A percentile compares a stretch with the other conserved stretches of the same genome.
Evolutionary conservation across 2,329 filamentous ascomycete genomes (phyloP).

Genomic region (Cladophialophora bantiana): DNA sequence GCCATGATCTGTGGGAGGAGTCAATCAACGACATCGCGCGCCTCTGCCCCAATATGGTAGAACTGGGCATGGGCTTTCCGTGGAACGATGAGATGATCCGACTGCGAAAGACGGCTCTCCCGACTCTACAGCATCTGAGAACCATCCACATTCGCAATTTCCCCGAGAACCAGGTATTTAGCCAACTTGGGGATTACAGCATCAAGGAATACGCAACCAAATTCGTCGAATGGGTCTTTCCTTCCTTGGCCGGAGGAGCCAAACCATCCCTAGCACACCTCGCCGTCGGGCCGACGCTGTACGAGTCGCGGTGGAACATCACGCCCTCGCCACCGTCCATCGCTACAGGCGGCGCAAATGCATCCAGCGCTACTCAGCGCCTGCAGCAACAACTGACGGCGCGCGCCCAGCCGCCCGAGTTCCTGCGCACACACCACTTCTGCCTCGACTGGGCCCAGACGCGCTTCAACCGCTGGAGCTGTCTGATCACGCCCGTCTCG

Average conservation of each 20-base stretch:
- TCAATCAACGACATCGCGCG: slow-evolving; percentile 39
- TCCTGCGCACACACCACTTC: slow-evolving; percentile 40
- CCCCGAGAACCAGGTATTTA: slow-evolving; percentile 37
- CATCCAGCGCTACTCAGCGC: not conserved
- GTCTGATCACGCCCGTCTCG: slow-evolving; percentile 39
- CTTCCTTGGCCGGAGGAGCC: slow-evolving; percentile 26
- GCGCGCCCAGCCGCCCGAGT: slow-evolving; percentile 34
- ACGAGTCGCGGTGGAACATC: slow-evolving; percentile 39
- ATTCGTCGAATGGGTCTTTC: slow-evolving; percentile 41
- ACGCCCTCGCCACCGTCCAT: not conserved
- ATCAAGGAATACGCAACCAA: slow-evolving; percentile 41
- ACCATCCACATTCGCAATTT: slow-evolving; percentile 42
- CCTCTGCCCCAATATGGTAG: slow-evolving; percentile 37
- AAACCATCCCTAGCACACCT: slow-evolving; percentile 37
- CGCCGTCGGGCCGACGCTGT: slow-evolving; percentile 40
- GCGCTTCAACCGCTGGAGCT: slow-evolving; percentile 39
- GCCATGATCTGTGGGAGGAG: slow-evolving; percentile 40
- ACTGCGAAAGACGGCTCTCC: slow-evolving; percentile 37
- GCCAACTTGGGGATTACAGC: slow-evolving; percentile 40
- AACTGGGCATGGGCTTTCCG: slow-evolving; percentile 41
- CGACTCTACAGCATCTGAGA: slow-evolving; percentile 33
- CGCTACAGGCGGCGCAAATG: not conserved
- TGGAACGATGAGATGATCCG: slow-evolving; percentile 41
- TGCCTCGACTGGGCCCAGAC: slow-evolving; percentile 40
- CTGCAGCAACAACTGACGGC: not conserved